phyloP scores from a whole-genome alignment of 1,139 yeast species.

The Insectozyma bohioensis region DNA sequence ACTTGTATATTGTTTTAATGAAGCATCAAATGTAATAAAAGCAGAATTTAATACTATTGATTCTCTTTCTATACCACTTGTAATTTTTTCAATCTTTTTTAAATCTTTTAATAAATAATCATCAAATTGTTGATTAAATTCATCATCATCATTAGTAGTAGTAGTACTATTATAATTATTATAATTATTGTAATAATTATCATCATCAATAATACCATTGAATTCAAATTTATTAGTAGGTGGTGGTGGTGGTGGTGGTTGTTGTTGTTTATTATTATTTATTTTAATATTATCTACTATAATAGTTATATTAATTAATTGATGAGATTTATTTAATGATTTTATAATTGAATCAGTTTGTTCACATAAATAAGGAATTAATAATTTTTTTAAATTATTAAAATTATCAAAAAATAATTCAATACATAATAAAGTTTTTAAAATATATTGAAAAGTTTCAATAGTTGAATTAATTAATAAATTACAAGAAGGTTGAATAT shows the following conservation, averaged over 20 bases:
- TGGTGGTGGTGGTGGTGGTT: too few species aligned
- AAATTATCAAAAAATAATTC: conserved; percentile 37
- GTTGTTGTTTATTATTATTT: too few species aligned
- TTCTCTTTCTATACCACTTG: conserved; percentile 40
- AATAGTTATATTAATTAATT: conserved; percentile 27
- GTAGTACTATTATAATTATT: too few species aligned
- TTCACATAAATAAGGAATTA: conserved; percentile 33
- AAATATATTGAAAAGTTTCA: conserved; percentile 23
- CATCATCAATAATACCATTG: too few species aligned
- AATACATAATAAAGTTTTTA: conserved; percentile 29
- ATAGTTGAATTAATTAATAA: conserved; percentile 22
- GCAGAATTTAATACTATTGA: conserved; percentile 27
- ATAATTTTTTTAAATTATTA: conserved; percentile 39
- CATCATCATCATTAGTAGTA: conserved; percentile 11
- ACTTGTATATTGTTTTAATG: conserved; percentile 38
- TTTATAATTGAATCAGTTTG: conserved; percentile 32
- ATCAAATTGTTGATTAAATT: too few species aligned
- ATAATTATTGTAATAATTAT: too few species aligned
- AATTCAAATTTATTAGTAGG: too few species aligned
- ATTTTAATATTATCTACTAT: conserved; percentile 17
- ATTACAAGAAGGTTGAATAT: conserved; percentile 22
- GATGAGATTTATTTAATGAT: conserved; percentile 25
- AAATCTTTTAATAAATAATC: conserved; percentile 26
- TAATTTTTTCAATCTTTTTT: conserved; percentile 36
- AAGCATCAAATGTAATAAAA: conserved; percentile 34